A percentile compares a stretch with the other conserved stretches of the same genome.
Conservation (phyloP, 179 eudicot species). For the Beta lomatogona region DNA sequence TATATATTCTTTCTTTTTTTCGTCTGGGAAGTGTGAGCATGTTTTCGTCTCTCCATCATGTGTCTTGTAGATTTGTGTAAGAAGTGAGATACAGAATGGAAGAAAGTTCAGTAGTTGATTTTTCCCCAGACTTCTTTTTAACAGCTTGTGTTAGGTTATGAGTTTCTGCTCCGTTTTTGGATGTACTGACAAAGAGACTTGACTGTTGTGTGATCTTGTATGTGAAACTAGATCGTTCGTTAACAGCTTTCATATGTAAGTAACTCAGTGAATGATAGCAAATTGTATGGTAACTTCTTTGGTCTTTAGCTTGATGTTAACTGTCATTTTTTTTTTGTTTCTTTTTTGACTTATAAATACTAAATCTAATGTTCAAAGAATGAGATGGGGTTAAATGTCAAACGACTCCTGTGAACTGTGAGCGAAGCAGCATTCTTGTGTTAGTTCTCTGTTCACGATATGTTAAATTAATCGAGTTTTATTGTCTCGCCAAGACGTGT, state of each 20-base stretch:
- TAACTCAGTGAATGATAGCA: constrained; percentile 13
- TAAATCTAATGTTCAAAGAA: not conserved
- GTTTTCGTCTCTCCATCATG: constrained; percentile 32
- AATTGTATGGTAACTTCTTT: not conserved
- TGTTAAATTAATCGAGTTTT: not conserved
- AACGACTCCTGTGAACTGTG: not conserved
- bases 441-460: not conserved
- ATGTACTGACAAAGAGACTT: constrained; percentile 34
- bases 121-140: constrained; percentile 12
- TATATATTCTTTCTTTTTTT: constrained; percentile 45
- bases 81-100: constrained; percentile 38
- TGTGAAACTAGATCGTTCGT: constrained; percentile 14
- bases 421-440: not conserved
- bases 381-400: not conserved
- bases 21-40: constrained; percentile 45
- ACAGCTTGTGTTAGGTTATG: constrained; percentile 25
- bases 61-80: constrained; percentile 49
- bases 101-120: constrained; percentile 34
- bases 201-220: constrained; percentile 26
- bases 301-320: constrained; percentile 7
- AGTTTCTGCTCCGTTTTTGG: constrained; percentile 40
- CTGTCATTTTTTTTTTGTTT: too few relatives aligned
- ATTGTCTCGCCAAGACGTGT: not conserved
- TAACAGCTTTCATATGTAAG: constrained; percentile 26
- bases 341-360: too few relatives aligned